Evolutionary conservation across 2,329 filamentous ascomycete species (phyloP), one percentile per base, ranked within the genome.

Genomic region (Triangularia setosa): DNA sequence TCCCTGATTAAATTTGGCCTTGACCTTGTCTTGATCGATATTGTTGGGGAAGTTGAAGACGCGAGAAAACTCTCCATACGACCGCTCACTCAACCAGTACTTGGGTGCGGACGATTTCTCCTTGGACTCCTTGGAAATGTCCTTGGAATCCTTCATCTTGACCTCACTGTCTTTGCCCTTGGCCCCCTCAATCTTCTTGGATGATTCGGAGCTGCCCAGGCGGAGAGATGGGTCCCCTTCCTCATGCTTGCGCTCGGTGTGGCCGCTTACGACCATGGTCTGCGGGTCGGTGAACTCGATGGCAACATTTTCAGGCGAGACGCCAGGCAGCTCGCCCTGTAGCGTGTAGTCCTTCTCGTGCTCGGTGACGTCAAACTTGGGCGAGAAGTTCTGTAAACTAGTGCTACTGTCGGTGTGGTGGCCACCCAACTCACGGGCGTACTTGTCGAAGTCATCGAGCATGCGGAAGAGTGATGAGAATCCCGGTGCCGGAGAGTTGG

Each of bases 261-360:
- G 86, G 72, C 91, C 91, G 62, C 85, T 86, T 74, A 95, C 81
- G 66, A 87, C 83, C 48, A 95, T 79, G 11, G 90, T 93, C 78
- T 91, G 88, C 54, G 84, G 81, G 74, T 94, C 90, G 63, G 86
- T 88, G 81, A 93, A 95, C 74, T 94, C 90, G 73, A 95, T 90
- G 73, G 84, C 81, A 72, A 95, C 81, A 72, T 93, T 83, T 71
- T 91, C 86, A 79, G 91, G 90, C 67, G 85, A 83, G 69, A 93
- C 81, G 62, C 91, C 91, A 0, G 91, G 89, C 6, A 95, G 86
- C 76, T 95, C 91, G 72, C 91, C 91, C 72, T 93, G 87, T 24
- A 95, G 87, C 75, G 93, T 87, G 73, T 92, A 95, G 66, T 80
- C 75, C 7, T 87, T 79, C 64, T 84, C 83, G 14, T 84, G 85